Evolutionary conservation across 345 rosid species (phyloP), one percentile per base, ranked within the genome.

Genomic region (Laguncularia racemosa): DNA sequence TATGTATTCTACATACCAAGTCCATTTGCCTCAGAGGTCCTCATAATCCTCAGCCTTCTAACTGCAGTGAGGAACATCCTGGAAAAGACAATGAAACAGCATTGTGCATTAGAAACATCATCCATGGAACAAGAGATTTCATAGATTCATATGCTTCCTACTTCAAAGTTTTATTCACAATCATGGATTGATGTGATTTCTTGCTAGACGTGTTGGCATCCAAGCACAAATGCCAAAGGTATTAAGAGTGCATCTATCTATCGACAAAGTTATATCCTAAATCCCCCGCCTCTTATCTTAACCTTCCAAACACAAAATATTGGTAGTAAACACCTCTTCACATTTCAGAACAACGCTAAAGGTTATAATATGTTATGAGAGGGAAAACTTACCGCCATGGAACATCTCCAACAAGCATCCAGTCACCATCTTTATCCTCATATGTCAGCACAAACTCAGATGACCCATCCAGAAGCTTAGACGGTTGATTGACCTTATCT

Each of bases 341-440:
- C 5, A 6, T 23, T 23, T 23, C 5, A 6, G 28, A 6, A 23
- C 28, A 23, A 2, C 5, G 28, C 28, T 23, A 23, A 23, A 2
- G 28, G 28, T 16, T 17, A 60, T 52, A 7, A 14, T 21, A 23
- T 14, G 48, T 1, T 0, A 51, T 18, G 28, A 13, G 9, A 33
- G 40, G 40, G 0, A 6, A 13, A 58, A 52, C 74, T 55, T 79
- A 91, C 96, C 90, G 72, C 98, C 98, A 91, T 23, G 98, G 98
- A 64, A 91, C 96, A 78, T 91, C 98, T 56, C 98, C 98, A 46
- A 86, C 96, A 53, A 92, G 91, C 96, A 92, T 92, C 96, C 95
- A 86, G 55, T 92, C 98, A 6, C 96, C 98, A 48, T 92, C 98
- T 66, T 81, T 89, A 63, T 92, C 98, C 72, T 92, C 96, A 57